These are phyloP conservation scores for Furcasterigmium sp. DNA, from an alignment of 2,329 filamentous ascomycete species.

Conservation along the genomic window DNA sequence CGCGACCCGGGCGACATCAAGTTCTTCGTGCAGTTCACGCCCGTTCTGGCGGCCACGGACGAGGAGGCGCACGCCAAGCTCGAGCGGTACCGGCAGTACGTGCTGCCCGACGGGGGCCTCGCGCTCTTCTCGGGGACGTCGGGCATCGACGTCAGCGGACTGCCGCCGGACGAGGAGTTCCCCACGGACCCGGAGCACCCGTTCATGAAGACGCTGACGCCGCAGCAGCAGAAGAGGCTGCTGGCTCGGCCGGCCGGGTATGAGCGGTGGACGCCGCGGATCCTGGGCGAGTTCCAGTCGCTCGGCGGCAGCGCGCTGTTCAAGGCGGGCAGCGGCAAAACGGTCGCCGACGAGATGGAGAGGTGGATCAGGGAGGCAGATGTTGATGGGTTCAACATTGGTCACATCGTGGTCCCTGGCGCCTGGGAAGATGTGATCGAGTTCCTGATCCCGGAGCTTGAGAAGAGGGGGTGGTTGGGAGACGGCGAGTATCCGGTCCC, in stretches of 20 bases:
- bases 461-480: constrained; percentile 1
- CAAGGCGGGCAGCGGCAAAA: constrained; percentile 1
- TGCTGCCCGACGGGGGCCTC: constrained; percentile 13
- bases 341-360: constrained; percentile 8
- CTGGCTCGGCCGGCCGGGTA: constrained; percentile 4
- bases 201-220: constrained; percentile 4
- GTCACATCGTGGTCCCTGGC: constrained; percentile 12
- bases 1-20: constrained; percentile 15
- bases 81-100: constrained; percentile 10
- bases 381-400: constrained; percentile 12
- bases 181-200: constrained; percentile 3
- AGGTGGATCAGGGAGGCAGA: background rate
- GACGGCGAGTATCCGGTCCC: constrained; percentile 1
- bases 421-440: constrained; percentile 6
- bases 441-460: constrained; percentile 1
- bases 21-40: constrained; percentile 13
- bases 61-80: constrained; percentile 17
- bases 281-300: constrained; percentile 5
- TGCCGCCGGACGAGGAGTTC: constrained; percentile 16
- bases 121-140: constrained; percentile 18
- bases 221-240: constrained; percentile 4
- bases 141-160: constrained; percentile 17
- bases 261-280: constrained; percentile 9
- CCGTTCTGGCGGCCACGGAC: constrained; percentile 12
- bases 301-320: constrained; percentile 4